phyloP scores from a whole-genome alignment of 495 filamentous ascomycete species.

The Aspergillus panamensis region DNA sequence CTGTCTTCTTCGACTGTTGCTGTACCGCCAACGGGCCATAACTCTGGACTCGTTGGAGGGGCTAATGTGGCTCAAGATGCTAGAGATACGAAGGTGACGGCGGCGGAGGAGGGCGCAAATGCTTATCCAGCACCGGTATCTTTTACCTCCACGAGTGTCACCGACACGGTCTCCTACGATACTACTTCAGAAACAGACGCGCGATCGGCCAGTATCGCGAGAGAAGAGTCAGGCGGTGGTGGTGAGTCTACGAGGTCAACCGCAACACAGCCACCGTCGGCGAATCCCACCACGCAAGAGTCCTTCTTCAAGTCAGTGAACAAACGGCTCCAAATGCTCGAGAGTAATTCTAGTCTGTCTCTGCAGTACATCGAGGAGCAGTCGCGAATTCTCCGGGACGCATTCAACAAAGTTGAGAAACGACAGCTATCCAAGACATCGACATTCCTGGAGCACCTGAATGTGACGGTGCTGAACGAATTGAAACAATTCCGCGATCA shows the following conservation, averaged over 20 bases:
- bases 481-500: conserved; percentile 74
- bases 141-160: conserved; percentile 20
- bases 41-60: neutral
- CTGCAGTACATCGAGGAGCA: conserved; percentile 97
- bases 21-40: conserved; percentile 3
- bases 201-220: conserved; percentile 20
- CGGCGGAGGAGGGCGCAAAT: conserved; percentile 9
- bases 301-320: conserved; percentile 96
- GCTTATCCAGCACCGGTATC: conserved; percentile 19
- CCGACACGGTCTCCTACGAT: conserved; percentile 27
- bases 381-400: conserved; percentile 84
- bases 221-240: conserved; percentile 31
- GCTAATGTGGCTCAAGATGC: conserved; percentile 4
- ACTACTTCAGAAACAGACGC: conserved; percentile 24
- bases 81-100: conserved; percentile 24
- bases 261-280: conserved; percentile 51
- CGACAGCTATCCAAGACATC: conserved; percentile 80
- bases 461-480: conserved; percentile 82
- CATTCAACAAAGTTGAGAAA: conserved; percentile 86
- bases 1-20: conserved; percentile 12
- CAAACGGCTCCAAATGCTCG: conserved; percentile 85
- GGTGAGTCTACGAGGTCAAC: conserved; percentile 46
- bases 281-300: conserved; percentile 86
- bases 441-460: conserved; percentile 76
- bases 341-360: conserved; percentile 87